A percentile compares a stretch with the other conserved stretches of the same genome.
Conservation (phyloP, 2,329 filamentous ascomycete genomes). For the Fusarium concolor region DNA sequence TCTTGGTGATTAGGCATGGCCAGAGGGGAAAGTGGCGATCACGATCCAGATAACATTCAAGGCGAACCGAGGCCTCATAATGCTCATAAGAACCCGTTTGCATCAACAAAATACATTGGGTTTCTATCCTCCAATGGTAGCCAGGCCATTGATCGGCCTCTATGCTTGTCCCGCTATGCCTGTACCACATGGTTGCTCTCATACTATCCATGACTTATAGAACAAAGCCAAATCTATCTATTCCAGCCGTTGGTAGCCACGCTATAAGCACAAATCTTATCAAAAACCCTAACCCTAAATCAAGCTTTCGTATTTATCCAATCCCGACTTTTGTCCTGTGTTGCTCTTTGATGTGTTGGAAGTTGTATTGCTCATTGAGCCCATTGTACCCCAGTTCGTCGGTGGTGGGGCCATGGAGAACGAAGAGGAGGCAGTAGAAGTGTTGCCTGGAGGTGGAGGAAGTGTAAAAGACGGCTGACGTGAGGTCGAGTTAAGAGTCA, state of each 20-base stretch:
- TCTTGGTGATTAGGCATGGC: neutral
- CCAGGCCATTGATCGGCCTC: neutral
- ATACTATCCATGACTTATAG: neutral
- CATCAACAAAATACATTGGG: neutral
- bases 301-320: slow-evolving; percentile 77
- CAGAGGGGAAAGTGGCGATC: neutral
- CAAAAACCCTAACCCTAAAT: slow-evolving; percentile 55
- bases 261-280: neutral
- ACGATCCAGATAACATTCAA: neutral
- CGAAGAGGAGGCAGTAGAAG: slow-evolving; percentile 48
- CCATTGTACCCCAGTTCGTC: slow-evolving; percentile 43
- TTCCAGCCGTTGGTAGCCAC: slow-evolving; percentile 1
- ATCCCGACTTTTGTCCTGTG: slow-evolving; percentile 59
- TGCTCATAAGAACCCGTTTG: neutral
- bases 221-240: slow-evolving; percentile 19
- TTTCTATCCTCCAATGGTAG: neutral
- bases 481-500: slow-evolving; percentile 60
- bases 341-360: slow-evolving; percentile 33
- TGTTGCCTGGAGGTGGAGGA: slow-evolving; percentile 62
- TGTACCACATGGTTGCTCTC: neutral
- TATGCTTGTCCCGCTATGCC: neutral
- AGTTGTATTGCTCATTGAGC: slow-evolving; percentile 6
- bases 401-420: slow-evolving; percentile 62
- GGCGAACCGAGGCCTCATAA: neutral
- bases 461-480: slow-evolving; percentile 66